Conservation (phyloP, 2,329 filamentous ascomycete species). For the Trichoderma endophyticum region DNA sequence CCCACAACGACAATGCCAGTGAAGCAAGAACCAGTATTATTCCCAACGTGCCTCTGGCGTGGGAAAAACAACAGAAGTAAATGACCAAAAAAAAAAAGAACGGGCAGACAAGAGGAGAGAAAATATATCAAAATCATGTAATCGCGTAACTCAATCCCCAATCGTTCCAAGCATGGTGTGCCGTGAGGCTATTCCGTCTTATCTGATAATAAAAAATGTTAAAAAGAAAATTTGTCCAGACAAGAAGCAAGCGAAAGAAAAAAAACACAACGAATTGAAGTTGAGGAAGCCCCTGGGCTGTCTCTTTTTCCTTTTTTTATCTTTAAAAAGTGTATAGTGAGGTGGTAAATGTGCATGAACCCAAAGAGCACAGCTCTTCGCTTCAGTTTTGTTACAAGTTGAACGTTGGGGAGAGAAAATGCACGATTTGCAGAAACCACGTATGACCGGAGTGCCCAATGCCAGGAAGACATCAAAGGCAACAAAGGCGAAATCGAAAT, state of each 20-base stretch:
- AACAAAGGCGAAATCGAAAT: neutral
- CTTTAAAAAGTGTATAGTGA: neutral
- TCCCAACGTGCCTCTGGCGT: neutral
- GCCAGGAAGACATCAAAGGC: neutral
- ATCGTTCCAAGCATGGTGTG: constrained; percentile 29
- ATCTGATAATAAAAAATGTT: constrained; percentile 29
- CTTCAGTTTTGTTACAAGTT: neutral
- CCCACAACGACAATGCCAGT: neutral
- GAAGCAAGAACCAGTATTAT: neutral
- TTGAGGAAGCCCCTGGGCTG: neutral
- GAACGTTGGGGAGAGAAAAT: neutral
- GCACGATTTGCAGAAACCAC: neutral
- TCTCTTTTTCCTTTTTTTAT: neutral
- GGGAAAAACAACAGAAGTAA: neutral
- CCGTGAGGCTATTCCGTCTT: constrained; percentile 41
- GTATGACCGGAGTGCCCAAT: neutral
- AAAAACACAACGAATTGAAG: constrained; percentile 10
- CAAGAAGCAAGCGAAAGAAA: neutral
- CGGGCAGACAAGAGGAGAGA: constrained; percentile 11
- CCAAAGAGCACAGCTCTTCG: constrained; percentile 7
- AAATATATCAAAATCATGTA: constrained; percentile 23
- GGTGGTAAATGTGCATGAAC: neutral
- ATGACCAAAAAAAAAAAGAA: neutral
- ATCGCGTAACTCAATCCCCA: constrained; percentile 17
- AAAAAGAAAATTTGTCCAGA: neutral